These are phyloP conservation scores for Phytophthora brassicae DNA, from an alignment of 352 stramenopile species.

Conservation along the genomic window DNA sequence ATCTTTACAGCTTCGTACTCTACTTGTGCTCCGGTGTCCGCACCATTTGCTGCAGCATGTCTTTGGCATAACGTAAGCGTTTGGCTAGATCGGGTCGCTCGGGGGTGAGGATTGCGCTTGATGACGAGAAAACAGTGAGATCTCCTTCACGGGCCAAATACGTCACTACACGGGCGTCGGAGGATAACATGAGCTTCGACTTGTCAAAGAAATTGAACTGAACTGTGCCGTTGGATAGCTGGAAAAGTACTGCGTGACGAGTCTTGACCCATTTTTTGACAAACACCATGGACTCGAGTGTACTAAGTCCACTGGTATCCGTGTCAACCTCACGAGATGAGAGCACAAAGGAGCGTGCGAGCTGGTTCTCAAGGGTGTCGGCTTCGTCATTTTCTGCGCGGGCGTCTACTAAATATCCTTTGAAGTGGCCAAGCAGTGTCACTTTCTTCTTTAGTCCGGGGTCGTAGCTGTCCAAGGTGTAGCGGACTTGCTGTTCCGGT, in stretches of 20 bases:
- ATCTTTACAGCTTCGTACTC: constrained; percentile 27
- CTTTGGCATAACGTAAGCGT: constrained; percentile 92
- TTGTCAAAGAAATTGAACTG: constrained; percentile 97
- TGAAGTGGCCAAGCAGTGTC: constrained; percentile 97
- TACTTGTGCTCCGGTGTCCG: constrained; percentile 31
- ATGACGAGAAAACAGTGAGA: constrained; percentile 53
- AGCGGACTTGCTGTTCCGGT: constrained; percentile 41
- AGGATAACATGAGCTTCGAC: constrained; percentile 95
- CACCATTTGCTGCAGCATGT: constrained; percentile 96
- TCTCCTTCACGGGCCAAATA: constrained; percentile 80
- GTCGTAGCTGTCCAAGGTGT: constrained; percentile 74
- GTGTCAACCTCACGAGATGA: constrained; percentile 27
- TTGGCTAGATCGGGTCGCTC: constrained; percentile 72
- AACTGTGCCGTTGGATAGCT: constrained; percentile 95
- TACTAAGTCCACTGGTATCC: constrained; percentile 15
- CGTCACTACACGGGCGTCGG: constrained; percentile 90
- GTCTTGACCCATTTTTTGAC: constrained; percentile 99
- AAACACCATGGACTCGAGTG: constrained; percentile 76
- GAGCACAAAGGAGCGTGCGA: constrained; percentile 31
- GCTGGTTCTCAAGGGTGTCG: constrained; percentile 44
- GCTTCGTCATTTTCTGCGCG: constrained; percentile 56
- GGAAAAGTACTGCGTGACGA: constrained; percentile 97
- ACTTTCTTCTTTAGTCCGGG: constrained; percentile 96
- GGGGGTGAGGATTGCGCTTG: constrained; percentile 55
- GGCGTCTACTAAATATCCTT: constrained; percentile 94